These are phyloP conservation scores for Clarireedia paspali DNA, from an alignment of 2,329 filamentous ascomycete genomes.

Conservation along the genomic window DNA sequence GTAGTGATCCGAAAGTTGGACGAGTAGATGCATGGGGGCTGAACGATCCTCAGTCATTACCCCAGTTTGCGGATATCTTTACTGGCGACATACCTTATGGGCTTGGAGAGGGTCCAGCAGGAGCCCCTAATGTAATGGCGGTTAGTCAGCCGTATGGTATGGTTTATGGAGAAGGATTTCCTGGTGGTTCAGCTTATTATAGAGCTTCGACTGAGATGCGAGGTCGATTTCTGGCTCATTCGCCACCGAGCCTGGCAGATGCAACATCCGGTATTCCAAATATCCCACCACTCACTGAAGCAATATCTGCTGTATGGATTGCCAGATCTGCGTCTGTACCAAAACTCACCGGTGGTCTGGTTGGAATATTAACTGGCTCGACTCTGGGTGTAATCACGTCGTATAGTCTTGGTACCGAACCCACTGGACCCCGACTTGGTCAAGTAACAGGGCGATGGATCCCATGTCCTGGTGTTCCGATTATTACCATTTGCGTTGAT, in stretches of 20 bases:
- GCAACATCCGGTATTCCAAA: conserved; percentile 69
- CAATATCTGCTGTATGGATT: conserved; percentile 78
- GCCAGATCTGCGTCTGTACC: conserved; percentile 72
- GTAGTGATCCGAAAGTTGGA: conserved; percentile 69
- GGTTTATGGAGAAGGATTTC: conserved; percentile 78
- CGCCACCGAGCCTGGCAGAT: conserved; percentile 52
- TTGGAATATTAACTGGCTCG: conserved; percentile 78
- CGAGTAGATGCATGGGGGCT: conserved; percentile 79
- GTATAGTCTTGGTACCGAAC: conserved; percentile 58
- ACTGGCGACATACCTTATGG: conserved; percentile 70
- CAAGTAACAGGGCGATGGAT: conserved; percentile 86
- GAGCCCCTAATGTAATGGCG: conserved; percentile 80
- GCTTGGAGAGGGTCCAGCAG: conserved; percentile 68
- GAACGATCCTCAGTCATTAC: conserved; percentile 64
- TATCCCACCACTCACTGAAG: conserved; percentile 61
- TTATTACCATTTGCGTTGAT: conserved; percentile 76
- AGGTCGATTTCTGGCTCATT: conserved; percentile 63
- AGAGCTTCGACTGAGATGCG: conserved; percentile 66
- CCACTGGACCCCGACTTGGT: conserved; percentile 55
- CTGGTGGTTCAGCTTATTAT: conserved; percentile 74
- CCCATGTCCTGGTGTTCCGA: conserved; percentile 85
- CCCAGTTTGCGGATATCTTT: conserved; percentile 71
- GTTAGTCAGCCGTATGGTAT: conserved; percentile 80
- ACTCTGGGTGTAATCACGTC: conserved; percentile 75
- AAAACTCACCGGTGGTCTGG: conserved; percentile 63